Percentiles rank a stretch among this genome's conserved stretches.
phyloP scores from a whole-genome alignment of 371 early-diverging fungal species.

The Apophysomyces sp. region DNA sequence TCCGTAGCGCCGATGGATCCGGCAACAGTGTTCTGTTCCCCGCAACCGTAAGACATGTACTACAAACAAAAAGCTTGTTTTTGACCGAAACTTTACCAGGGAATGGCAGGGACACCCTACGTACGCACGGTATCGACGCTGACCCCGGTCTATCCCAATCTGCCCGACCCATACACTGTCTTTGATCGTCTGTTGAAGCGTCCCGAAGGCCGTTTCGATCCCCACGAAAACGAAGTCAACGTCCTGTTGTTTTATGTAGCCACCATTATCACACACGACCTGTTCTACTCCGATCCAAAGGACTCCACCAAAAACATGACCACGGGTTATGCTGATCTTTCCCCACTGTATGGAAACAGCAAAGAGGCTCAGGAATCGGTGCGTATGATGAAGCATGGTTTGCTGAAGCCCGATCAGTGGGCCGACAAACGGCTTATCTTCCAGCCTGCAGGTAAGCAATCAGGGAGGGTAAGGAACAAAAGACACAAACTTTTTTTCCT shows the following conservation, averaged over 20 bases:
- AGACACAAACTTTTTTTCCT: background rate
- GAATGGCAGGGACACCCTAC: conserved; percentile 43
- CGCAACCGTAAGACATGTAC: conserved; percentile 28
- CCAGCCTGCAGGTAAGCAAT: conserved; percentile 40
- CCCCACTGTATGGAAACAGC: conserved; percentile 46
- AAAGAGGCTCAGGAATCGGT: conserved; percentile 36
- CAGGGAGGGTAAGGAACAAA: background rate
- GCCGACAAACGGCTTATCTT: conserved; percentile 44
- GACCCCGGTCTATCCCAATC: conserved; percentile 14
- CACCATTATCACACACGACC: conserved; percentile 53
- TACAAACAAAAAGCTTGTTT: background rate
- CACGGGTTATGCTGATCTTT: conserved; percentile 49
- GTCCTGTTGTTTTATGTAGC: conserved; percentile 48
- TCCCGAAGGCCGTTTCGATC: conserved; percentile 27
- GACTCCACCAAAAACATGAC: conserved; percentile 45
- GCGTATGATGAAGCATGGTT: conserved; percentile 39
- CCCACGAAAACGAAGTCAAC: conserved; percentile 40
- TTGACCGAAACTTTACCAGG: conserved; percentile 16
- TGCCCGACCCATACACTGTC: conserved; percentile 33
- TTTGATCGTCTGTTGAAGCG: conserved; percentile 40
- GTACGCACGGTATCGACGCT: conserved; percentile 32
- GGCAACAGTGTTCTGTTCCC: conserved; percentile 40
- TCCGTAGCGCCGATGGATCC: conserved; percentile 53
- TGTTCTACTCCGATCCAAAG: conserved; percentile 45
- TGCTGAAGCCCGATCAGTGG: conserved; percentile 54